These are phyloP conservation scores for Miscanthus sacchariflorus DNA, from an alignment of 202 grass and related monocot genomes.

Conservation along the genomic window DNA sequence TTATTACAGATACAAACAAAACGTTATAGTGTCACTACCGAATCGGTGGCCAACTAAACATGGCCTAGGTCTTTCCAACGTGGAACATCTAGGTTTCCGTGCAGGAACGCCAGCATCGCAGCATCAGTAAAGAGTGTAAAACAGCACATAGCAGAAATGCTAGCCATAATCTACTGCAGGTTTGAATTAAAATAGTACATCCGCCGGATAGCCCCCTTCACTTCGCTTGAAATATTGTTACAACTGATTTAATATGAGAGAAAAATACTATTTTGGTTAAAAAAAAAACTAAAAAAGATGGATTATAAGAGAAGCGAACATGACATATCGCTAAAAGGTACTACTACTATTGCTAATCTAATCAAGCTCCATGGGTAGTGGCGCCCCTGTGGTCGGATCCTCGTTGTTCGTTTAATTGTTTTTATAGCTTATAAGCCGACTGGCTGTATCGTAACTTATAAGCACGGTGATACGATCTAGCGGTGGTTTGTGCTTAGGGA, in stretches of 20 bases:
- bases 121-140: slow-evolving; percentile 12
- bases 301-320: too few species aligned
- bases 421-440: too few species aligned
- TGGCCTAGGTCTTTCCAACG: too few species aligned
- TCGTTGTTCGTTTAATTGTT: not conserved
- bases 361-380: slow-evolving; percentile 18
- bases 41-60: too few species aligned
- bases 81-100: slow-evolving; percentile 52
- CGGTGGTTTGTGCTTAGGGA: slow-evolving; percentile 19
- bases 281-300: too few species aligned
- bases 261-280: too few species aligned
- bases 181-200: slow-evolving; percentile 12
- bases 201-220: not conserved
- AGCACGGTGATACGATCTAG: too few species aligned
- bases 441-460: too few species aligned
- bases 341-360: not conserved
- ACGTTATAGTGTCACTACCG: too few species aligned
- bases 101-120: slow-evolving; percentile 30
- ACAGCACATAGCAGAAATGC: not conserved
- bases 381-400: slow-evolving; percentile 20
- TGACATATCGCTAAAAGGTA: slow-evolving; percentile 2
- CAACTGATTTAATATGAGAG: too few species aligned
- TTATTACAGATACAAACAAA: too few species aligned
- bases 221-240: too few species aligned
- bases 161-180: not conserved